Percentiles rank a stretch among this genome's conserved stretches.
Conservation (phyloP, 768 basidiomycete species). For the Pisolithus marmoratus region DNA sequence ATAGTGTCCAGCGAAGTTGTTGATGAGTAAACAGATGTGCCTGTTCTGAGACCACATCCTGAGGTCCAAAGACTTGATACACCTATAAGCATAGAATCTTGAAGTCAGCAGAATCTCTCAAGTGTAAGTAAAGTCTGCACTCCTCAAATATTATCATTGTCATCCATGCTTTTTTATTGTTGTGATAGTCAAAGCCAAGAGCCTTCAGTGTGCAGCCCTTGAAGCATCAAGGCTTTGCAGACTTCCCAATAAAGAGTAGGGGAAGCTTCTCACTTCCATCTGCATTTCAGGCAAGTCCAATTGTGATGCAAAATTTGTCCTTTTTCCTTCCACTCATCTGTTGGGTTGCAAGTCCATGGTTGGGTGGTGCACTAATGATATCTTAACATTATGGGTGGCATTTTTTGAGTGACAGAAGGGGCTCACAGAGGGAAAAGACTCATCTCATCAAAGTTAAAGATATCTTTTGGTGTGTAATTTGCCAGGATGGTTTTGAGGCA, state of each 20-base stretch:
- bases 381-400: too few species aligned
- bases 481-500: neutral
- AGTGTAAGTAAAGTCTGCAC: conserved; percentile 11
- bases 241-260: neutral
- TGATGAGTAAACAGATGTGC: conserved; percentile 6
- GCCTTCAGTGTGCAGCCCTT: neutral
- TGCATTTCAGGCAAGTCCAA: conserved; percentile 4
- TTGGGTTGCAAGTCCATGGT: conserved; percentile 12
- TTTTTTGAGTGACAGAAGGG: too few species aligned
- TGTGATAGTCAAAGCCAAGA: neutral
- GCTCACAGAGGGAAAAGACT: neutral
- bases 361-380: conserved; percentile 4
- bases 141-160: conserved; percentile 29
- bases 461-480: neutral
- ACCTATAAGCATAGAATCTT: conserved; percentile 10
- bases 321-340: conserved; percentile 14
- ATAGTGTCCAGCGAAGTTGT: conserved; percentile 6
- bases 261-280: conserved; percentile 2
- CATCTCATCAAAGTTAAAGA: neutral
- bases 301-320: conserved; percentile 11
- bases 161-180: conserved; percentile 30
- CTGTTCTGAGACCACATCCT: conserved; percentile 1
- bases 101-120: neutral
- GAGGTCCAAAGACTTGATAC: conserved; percentile 19
- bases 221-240: neutral